These are phyloP conservation scores for Tylopilus intermedius DNA, from an alignment of 768 basidiomycete species.

Conservation along the genomic window DNA sequence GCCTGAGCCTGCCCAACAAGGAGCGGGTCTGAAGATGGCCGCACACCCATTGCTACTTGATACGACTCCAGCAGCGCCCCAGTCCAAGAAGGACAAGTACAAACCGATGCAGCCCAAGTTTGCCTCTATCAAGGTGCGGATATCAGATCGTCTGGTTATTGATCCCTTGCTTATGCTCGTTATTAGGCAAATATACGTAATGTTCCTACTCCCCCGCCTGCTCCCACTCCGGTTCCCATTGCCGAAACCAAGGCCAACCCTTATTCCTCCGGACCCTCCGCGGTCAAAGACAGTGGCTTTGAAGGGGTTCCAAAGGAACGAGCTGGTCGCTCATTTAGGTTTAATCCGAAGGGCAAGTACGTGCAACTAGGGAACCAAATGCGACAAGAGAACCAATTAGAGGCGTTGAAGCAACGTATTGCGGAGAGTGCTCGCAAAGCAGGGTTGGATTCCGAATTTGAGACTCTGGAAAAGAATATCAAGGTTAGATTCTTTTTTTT, in stretches of 20 bases:
- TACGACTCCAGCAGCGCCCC: conserved; percentile 44
- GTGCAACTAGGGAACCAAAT: conserved; percentile 66
- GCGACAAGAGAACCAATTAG: conserved; percentile 73
- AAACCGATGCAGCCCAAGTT: conserved; percentile 99
- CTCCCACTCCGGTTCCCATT: conserved; percentile 32
- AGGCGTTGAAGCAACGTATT: conserved; percentile 88
- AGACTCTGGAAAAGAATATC: conserved; percentile 85
- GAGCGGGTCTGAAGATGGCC: conserved; percentile 83
- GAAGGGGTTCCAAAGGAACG: conserved; percentile 75
- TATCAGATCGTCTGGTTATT: background rate
- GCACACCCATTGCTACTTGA: conserved; percentile 85
- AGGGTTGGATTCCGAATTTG: conserved; percentile 88
- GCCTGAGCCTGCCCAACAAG: conserved; percentile 66
- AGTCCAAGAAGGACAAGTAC: conserved; percentile 86
- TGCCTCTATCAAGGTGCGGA: conserved; percentile 78
- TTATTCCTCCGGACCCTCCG: conserved; percentile 53
- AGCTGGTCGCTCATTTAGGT: conserved; percentile 65
- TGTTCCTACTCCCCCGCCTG: conserved; percentile 55
- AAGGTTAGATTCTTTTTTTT: conserved; percentile 46
- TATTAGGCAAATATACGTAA: conserved; percentile 72
- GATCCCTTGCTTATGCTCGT: background rate
- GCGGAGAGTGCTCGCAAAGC: conserved; percentile 91
- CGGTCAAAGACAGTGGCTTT: conserved; percentile 56
- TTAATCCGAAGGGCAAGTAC: conserved; percentile 93
- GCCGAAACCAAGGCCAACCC: conserved; percentile 62